Conservation (phyloP, 345 rosid species). For the Salix viminalis region DNA sequence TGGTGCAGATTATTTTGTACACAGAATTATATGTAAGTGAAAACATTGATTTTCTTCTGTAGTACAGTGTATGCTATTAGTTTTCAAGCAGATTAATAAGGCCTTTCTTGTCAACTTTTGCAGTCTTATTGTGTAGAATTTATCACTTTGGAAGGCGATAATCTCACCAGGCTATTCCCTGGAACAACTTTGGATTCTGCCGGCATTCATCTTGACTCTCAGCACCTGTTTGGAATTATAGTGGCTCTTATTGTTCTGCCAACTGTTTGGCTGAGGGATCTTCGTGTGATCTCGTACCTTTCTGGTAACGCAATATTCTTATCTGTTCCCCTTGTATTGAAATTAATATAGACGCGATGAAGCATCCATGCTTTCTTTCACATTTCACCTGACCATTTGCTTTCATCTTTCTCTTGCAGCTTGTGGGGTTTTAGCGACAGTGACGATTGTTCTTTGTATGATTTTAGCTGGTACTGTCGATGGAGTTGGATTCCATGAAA, state of each 20-base stretch:
- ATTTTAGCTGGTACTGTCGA: slow-evolving; percentile 51
- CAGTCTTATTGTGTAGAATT: slow-evolving; percentile 91
- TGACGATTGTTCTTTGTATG: slow-evolving; percentile 51
- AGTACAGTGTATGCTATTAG: neutral
- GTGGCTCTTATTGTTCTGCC: slow-evolving; percentile 74
- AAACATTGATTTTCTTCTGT: neutral
- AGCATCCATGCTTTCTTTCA: neutral
- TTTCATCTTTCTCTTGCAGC: slow-evolving; percentile 39
- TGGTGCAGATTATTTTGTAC: slow-evolving; percentile 72
- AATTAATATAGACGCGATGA: neutral
- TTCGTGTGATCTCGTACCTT: slow-evolving; percentile 76
- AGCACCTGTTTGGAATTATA: slow-evolving; percentile 71
- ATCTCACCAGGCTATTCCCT: slow-evolving; percentile 76
- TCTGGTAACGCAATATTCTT: slow-evolving; percentile 48
- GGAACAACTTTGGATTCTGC: slow-evolving; percentile 58
- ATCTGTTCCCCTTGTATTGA: neutral
- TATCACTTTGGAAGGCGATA: slow-evolving; percentile 90
- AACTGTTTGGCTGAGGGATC: slow-evolving; percentile 78
- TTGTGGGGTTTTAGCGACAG: slow-evolving; percentile 78
- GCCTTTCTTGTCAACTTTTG: slow-evolving; percentile 15
- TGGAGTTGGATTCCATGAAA: slow-evolving; percentile 71
- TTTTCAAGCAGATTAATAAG: slow-evolving; percentile 10
- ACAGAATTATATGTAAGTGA: slow-evolving; percentile 74
- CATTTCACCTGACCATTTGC: neutral
- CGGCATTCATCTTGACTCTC: slow-evolving; percentile 58